These are phyloP conservation scores for Amanita rubescens DNA, from an alignment of 768 basidiomycete genomes.

Conservation along the genomic window DNA sequence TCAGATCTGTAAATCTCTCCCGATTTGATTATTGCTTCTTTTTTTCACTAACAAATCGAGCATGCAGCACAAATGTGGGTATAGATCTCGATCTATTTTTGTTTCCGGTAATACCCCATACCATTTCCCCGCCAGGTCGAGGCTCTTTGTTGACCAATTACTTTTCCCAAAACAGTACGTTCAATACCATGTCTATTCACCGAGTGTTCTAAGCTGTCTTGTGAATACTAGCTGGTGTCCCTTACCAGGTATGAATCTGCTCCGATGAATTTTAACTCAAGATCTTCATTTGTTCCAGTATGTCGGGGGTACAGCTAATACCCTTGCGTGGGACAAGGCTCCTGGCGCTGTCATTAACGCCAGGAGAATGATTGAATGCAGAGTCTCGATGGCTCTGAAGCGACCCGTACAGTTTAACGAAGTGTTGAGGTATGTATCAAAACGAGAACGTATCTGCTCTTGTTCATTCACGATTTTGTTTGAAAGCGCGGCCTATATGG, in stretches of 20 bases:
- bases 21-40: background rate
- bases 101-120: background rate
- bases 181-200: background rate
- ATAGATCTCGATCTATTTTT: background rate
- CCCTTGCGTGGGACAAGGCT: constrained; percentile 54
- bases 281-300: constrained; percentile 38
- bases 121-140: constrained; percentile 38
- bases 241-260: constrained; percentile 53
- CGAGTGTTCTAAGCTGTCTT: background rate
- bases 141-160: constrained; percentile 71
- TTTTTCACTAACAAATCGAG: background rate
- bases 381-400: constrained; percentile 40
- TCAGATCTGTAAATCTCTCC: constrained; percentile 46
- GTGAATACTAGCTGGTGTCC: constrained; percentile 52
- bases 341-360: constrained; percentile 54
- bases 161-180: constrained; percentile 78
- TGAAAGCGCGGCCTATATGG: constrained; percentile 72
- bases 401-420: constrained; percentile 55
- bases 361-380: constrained; percentile 48
- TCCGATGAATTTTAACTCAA: background rate
- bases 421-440: constrained; percentile 45
- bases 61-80: constrained; percentile 61
- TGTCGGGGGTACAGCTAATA: constrained; percentile 69
- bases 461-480: constrained; percentile 3
- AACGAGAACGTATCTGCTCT: background rate